Evolutionary conservation across 768 basidiomycete genomes (phyloP), one percentile per base, ranked within the genome.

Genomic region (Psilocybe cyanescens): DNA sequence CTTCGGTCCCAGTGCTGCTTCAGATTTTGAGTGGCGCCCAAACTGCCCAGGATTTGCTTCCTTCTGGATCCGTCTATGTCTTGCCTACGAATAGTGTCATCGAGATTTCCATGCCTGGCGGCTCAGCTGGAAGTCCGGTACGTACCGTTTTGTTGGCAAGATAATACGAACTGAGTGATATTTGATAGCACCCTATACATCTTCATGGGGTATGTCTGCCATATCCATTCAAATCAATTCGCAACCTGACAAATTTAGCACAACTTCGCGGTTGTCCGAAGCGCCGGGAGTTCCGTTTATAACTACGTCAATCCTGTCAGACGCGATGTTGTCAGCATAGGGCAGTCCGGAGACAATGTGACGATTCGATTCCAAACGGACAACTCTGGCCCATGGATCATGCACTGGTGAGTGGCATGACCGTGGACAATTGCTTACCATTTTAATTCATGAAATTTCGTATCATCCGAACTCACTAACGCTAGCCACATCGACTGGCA

Each of bases 361-460:
- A 83, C 81, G 5, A 78, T 90, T 51, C 80, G 86, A 37, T 88
- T 86, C 75, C 69, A 72, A 19, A 84, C 88, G 1, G 85, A 90
- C 71, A 90, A 88, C 72, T 76, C 86, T 16, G 86, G 86, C 14
- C 83, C 83, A 24, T 86, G 85, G 80, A 68, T 76, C 50, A 55
- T 76, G 49, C 72, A 73, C 56, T 75, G 74, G 73, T 74, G 29
- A 8, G 72, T 63, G 17, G 24, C 24, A 24, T 24, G 24, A 24
- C 24, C 24, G 24, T 24, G 24, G 24, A 24, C 24, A 24, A 24
- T 24, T 24, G 24, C 24, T 24, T 24, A 24, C 24, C 24, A 24
- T 24, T 24, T 24, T 24, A 24, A 24, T 24, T 24, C 24, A 24
- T 24, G 24, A 24, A 24, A 24, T 24, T 24, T 24, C 24, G 24